Percentiles rank a stretch among this genome's conserved stretches.
These are phyloP conservation scores for Russula virescens DNA, from an alignment of 768 basidiomycete species.

Conservation along the genomic window DNA sequence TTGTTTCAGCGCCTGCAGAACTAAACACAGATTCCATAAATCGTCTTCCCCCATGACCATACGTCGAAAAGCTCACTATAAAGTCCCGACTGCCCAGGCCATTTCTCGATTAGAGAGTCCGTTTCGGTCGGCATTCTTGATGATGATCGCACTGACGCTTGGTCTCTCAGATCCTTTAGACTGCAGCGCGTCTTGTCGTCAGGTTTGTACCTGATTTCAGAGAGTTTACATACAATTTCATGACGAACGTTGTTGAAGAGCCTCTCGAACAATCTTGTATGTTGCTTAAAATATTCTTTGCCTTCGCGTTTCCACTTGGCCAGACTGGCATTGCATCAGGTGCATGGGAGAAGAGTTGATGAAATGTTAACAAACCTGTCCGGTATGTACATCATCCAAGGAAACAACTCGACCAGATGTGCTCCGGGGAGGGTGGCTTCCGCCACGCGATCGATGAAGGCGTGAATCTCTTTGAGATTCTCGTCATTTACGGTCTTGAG, in stretches of 20 bases:
- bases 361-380: constrained; percentile 20
- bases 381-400: neutral
- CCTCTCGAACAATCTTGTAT: constrained; percentile 14
- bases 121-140: neutral
- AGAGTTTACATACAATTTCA: constrained; percentile 12
- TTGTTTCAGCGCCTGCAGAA: constrained; percentile 12
- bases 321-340: neutral
- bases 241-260: constrained; percentile 19
- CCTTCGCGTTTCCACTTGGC: constrained; percentile 28
- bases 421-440: constrained; percentile 21
- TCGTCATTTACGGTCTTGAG: constrained; percentile 1
- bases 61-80: constrained; percentile 13
- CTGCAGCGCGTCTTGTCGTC: neutral
- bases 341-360: neutral
- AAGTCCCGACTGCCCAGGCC: constrained; percentile 13
- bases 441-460: neutral
- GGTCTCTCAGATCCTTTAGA: constrained; percentile 1
- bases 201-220: too few relatives aligned
- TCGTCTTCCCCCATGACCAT: too few relatives aligned
- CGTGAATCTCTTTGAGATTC: neutral
- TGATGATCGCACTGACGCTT: constrained; percentile 10
- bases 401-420: constrained; percentile 25
- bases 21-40: neutral
- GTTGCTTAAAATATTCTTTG: neutral
- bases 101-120: constrained; percentile 16